A percentile compares a stretch with the other conserved stretches of the same genome.
Evolutionary conservation across 2,329 filamentous ascomycete genomes (phyloP).

Genomic region (Diaporthe citrichinensis): DNA sequence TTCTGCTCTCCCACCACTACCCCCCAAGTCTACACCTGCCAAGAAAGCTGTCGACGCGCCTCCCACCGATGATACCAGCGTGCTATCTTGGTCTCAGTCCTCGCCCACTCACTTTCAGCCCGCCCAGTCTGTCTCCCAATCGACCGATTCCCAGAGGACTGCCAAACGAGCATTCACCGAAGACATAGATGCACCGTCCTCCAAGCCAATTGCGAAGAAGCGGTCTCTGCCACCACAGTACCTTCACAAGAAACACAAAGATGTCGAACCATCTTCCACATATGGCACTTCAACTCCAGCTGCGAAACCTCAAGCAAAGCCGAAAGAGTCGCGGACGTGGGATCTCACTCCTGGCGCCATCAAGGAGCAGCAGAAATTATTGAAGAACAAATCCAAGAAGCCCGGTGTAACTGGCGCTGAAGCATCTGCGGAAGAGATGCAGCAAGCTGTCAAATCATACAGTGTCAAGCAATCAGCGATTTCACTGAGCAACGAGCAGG

Average conservation of each 20-base stretch:
- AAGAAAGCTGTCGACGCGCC: slow-evolving; percentile 39
- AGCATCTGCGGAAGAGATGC: slow-evolving; percentile 60
- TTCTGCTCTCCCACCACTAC: slow-evolving; percentile 59
- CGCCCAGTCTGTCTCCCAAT: slow-evolving; percentile 46
- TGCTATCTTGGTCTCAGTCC: slow-evolving; percentile 81
- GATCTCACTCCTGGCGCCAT: slow-evolving; percentile 81
- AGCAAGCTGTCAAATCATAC: slow-evolving; percentile 56
- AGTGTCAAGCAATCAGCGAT: slow-evolving; percentile 66
- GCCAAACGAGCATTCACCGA: slow-evolving; percentile 59
- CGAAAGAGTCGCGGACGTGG: slow-evolving; percentile 67
- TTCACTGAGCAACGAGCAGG: slow-evolving; percentile 88
- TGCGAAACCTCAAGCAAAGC: slow-evolving; percentile 52
- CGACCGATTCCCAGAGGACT: slow-evolving; percentile 44
- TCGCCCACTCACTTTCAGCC: slow-evolving; percentile 64
- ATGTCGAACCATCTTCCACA: slow-evolving; percentile 47
- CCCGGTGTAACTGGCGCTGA: slow-evolving; percentile 57
- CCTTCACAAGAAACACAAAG: slow-evolving; percentile 49
- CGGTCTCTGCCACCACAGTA: slow-evolving; percentile 73
- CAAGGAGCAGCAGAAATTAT: slow-evolving; percentile 82
- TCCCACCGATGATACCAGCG: slow-evolving; percentile 48
- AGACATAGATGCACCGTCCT: slow-evolving; percentile 49
- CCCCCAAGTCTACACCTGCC: slow-evolving; percentile 46
- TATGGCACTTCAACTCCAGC: slow-evolving; percentile 46
- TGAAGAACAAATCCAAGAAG: slow-evolving; percentile 74
- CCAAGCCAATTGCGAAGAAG: slow-evolving; percentile 66